phyloP scores from a whole-genome alignment of 2,329 filamentous ascomycete species.

The Allantophomopsis lycopodina region DNA sequence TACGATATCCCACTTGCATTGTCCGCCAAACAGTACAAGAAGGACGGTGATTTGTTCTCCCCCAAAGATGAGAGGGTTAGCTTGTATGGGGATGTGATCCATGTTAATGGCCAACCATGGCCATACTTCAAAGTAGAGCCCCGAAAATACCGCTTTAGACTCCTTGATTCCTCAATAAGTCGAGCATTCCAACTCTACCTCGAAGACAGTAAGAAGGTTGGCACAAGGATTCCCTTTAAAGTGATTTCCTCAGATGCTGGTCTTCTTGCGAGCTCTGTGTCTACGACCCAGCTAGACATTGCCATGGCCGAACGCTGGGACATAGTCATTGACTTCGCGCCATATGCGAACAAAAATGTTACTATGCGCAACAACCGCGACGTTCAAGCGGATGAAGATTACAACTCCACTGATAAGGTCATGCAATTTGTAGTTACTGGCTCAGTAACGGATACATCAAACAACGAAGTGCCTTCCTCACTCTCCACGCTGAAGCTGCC shows the following conservation, averaged over 20 bases:
- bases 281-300: constrained; percentile 24
- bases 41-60: constrained; percentile 31
- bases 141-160: constrained; percentile 41
- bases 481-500: background rate
- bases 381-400: constrained; percentile 29
- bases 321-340: constrained; percentile 38
- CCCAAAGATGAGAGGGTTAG: constrained; percentile 26
- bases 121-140: constrained; percentile 40
- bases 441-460: background rate
- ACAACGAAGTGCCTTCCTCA: background rate
- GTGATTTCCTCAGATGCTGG: constrained; percentile 39
- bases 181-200: constrained; percentile 26
- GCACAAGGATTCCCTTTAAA: constrained; percentile 27
- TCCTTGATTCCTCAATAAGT: constrained; percentile 33
- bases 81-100: constrained; percentile 39
- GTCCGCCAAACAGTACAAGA: constrained; percentile 32
- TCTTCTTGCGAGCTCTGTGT: constrained; percentile 29
- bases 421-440: constrained; percentile 35
- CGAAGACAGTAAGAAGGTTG: constrained; percentile 17
- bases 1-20: constrained; percentile 17
- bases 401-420: constrained; percentile 31
- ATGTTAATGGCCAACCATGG: constrained; percentile 44
- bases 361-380: constrained; percentile 24
- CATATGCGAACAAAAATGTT: constrained; percentile 30
- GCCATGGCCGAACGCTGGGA: constrained; percentile 43